Base-by-base conservation (phyloP, 2,329 filamentous ascomycete species). In the Leptographium radiaticola region DNA sequence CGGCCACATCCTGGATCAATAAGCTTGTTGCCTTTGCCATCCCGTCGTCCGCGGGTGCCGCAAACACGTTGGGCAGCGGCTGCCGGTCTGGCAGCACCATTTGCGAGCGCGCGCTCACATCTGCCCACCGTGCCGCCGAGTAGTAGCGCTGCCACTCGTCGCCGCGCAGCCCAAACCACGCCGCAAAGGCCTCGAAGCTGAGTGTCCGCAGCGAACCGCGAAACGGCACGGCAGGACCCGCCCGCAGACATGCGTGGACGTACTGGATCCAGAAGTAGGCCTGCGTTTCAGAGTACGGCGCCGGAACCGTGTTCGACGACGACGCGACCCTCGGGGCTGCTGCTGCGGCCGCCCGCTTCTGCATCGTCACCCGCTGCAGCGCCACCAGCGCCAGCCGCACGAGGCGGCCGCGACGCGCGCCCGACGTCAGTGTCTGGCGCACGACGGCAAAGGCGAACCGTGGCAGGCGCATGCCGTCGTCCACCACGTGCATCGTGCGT, bases 241-340 rank as follows among this genome's bases (percentile, higher is more conserved):
- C 43, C 6, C 13, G 36, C 12, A 50, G 18, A n/a, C 48, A 50
- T 10, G 18, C 36, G 16, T 50, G 48, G 13, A 50, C 20, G 18
- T 40, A 40, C 36, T 50, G 48, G 36, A 50, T 39, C 48, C 48
- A 50, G 15, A 50, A 50, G 33, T 50, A 50, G 18, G 48, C 48
- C 38, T 50, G 15, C 6, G 48, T 50, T 15, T 50, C 48, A 2
- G 48, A 50, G 36, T 50, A 50, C 25, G 43, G 43, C 1, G 48
- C 34, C 18, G 48, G 36, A 15, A 33, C 33, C 13, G 47, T 10
- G 44, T 18, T 46, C 20, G 31, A 9, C 12, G 18, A 12, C 15
- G 43, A n/a, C 13, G 16, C 9, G 43, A 8, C 43, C 12, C 20
- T 31, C 16, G 16, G 16, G 15, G 4, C 10, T 6, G 40, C 10